Conservation (phyloP, 176 grass and related monocot genomes). For the Carex cristatella region DNA sequence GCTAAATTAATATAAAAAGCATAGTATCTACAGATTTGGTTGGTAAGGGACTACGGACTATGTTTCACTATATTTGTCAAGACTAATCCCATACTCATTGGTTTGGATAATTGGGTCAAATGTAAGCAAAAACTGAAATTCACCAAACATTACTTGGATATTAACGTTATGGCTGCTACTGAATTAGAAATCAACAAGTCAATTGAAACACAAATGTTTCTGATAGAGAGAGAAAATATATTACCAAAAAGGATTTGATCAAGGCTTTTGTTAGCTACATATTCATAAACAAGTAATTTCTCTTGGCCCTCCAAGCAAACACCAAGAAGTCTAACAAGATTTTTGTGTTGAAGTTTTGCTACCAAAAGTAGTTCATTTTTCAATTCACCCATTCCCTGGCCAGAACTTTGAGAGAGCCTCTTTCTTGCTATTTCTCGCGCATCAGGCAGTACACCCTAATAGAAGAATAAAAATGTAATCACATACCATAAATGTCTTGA, state of each 20-base stretch:
- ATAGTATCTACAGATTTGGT: neutral
- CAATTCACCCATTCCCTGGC: slow-evolving; percentile 16
- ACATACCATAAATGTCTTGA: neutral
- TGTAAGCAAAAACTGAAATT: neutral
- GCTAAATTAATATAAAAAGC: neutral
- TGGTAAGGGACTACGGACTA: neutral
- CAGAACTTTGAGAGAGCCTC: neutral
- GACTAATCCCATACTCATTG: neutral
- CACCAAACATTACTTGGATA: neutral
- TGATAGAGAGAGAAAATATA: neutral
- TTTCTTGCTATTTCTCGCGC: slow-evolving; percentile 25
- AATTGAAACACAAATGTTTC: neutral
- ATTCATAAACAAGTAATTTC: slow-evolving; percentile 31
- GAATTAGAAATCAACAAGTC: neutral
- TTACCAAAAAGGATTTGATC: slow-evolving; percentile 29
- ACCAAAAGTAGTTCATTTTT: slow-evolving; percentile 29
- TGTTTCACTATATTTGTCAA: neutral
- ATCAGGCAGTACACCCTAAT: slow-evolving; percentile 18
- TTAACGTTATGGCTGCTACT: neutral
- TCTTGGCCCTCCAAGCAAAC: slow-evolving; percentile 31
- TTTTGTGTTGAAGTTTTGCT: slow-evolving; percentile 30
- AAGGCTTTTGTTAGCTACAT: slow-evolving; percentile 29
- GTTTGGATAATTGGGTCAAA: neutral
- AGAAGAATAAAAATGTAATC: neutral
- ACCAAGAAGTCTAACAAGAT: slow-evolving; percentile 28